A percentile compares a stretch with the other conserved stretches of the same genome.
Evolutionary conservation across 2,329 filamentous ascomycete genomes (phyloP).

Genomic region (Diaporthe citrichinensis): DNA sequence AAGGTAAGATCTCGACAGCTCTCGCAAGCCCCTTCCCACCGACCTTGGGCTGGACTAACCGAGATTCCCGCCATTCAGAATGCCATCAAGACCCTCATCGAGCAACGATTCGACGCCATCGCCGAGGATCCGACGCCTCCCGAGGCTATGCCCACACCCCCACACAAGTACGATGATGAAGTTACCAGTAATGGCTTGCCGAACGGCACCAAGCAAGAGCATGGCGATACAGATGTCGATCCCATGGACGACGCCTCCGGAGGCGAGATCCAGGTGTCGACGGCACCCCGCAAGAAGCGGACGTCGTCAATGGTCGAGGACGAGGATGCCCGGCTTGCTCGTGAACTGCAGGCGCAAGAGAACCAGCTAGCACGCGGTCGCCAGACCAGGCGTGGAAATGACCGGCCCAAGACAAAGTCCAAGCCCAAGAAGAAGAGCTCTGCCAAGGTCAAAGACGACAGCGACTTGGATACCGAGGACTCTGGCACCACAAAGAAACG

Average conservation of each 20-base stretch:
- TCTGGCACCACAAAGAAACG: constrained; percentile 75
- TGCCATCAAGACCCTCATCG: constrained; percentile 80
- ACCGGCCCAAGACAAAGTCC: constrained; percentile 65
- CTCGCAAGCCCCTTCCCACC: not conserved
- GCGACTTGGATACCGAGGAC: constrained; percentile 77
- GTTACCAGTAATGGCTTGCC: constrained; percentile 48
- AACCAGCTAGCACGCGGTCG: constrained; percentile 78
- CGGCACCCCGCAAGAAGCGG: constrained; percentile 75
- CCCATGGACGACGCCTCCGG: constrained; percentile 51
- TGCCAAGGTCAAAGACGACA: constrained; percentile 86
- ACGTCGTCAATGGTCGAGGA: constrained; percentile 72
- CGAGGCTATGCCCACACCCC: constrained; percentile 64
- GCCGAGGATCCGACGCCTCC: constrained; percentile 61
- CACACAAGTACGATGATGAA: constrained; percentile 56
- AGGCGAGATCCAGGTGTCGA: constrained; percentile 66
- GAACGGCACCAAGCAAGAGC: constrained; percentile 47
- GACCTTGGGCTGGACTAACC: constrained; percentile 28
- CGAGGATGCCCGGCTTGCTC: constrained; percentile 88
- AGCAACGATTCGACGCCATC: constrained; percentile 80
- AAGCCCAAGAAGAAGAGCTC: constrained; percentile 71
- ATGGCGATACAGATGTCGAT: constrained; percentile 48
- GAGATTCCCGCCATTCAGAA: constrained; percentile 59
- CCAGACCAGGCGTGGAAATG: constrained; percentile 80
- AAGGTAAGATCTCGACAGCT: constrained; percentile 59
- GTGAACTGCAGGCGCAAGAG: constrained; percentile 91